Evolutionary conservation across 2,329 filamentous ascomycete genomes (phyloP).

Genomic region (Aspergillus amoenus): DNA sequence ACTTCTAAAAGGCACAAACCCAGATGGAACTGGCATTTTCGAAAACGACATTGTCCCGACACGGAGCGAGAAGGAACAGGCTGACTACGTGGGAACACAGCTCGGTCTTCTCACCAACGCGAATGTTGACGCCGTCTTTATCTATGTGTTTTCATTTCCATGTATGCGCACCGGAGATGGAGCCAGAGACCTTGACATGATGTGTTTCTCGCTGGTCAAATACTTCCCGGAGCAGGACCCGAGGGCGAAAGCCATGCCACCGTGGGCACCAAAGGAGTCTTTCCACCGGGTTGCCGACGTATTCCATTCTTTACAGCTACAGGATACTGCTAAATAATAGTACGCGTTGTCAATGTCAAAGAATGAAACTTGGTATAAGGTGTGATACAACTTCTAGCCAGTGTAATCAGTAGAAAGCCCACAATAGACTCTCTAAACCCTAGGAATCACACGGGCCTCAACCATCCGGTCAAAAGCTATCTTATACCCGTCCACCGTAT

Average conservation of each 20-base stretch:
- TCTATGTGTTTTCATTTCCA: slow-evolving; percentile 16
- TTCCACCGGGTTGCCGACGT: slow-evolving; percentile 10
- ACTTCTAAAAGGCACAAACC: slow-evolving; percentile 13
- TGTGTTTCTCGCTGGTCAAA: slow-evolving; percentile 19
- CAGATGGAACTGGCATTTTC: slow-evolving; percentile 16
- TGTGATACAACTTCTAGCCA: too few species aligned
- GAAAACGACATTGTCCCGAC: slow-evolving; percentile 14
- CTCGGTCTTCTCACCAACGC: slow-evolving; percentile 11
- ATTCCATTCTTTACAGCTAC: not conserved
- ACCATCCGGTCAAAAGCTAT: too few species aligned
- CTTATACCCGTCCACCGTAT: too few species aligned
- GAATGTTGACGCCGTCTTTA: slow-evolving; percentile 11
- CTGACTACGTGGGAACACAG: slow-evolving; percentile 14
- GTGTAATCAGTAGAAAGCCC: too few species aligned
- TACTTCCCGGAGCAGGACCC: slow-evolving; percentile 6
- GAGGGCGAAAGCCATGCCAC: slow-evolving; percentile 9
- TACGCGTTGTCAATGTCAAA: too few species aligned
- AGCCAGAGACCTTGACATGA: slow-evolving; percentile 13
- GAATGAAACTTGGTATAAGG: too few species aligned
- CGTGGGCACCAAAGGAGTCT: slow-evolving; percentile 15
- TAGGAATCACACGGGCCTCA: too few species aligned
- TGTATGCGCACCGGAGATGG: slow-evolving; percentile 10
- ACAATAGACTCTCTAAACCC: too few species aligned
- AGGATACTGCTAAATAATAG: too few species aligned
- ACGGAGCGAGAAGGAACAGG: slow-evolving; percentile 15